Evolutionary conservation across 2,329 filamentous ascomycete genomes (phyloP), one percentile per base, ranked within the genome.

Genomic region (Hypoxylon sp.): DNA sequence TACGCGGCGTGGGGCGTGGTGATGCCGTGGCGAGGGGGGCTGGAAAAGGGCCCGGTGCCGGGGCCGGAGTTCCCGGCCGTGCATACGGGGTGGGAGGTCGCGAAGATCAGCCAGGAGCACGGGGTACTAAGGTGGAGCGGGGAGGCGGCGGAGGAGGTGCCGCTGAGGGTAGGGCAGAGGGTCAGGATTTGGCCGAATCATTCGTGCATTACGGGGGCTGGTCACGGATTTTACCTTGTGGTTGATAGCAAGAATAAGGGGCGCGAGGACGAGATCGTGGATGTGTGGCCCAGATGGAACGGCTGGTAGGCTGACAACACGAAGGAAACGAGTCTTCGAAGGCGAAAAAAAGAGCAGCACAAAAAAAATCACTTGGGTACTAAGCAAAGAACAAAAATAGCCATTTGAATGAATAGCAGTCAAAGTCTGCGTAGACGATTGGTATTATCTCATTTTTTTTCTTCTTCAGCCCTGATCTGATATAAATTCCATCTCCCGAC

Each of bases 171-270:
- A 30, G 91, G 91, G 0, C 85, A 92, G 72, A 87, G 87, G 71
- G 77, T 94, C 24, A 81, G 87, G 59, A 79, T 94, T 6, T 94
- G 89, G 87, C 91, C 91, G 0, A 94, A 94, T 70, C 92, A 95
- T 78, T 87, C 91, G 34, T 95, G 92, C 74, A 89, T 94, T 69
- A 86, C 91, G 1, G 89, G 90, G 0, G 88, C 88, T 0, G 85
- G 86, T 26, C 91, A 89, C 77, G 87, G 84, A 1, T 92, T 87
- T 83, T 95, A 93, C 77, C 79, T 93, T 19, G 79, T 94, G 32
- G 87, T 94, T 1, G 91, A 94, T 76, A 87, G 86, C 26, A 80
- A 84, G 52, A 77, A 75, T 15, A 77, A 80, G 54, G 83, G 81
- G 0, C 79, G 80, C 20, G 83, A 86, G 68, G 82, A 89, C 62